A percentile compares a stretch with the other conserved stretches of the same genome.
Evolutionary conservation across 495 filamentous ascomycete species (phyloP).

Genomic region (Friedmanniomyces endolithicus): DNA sequence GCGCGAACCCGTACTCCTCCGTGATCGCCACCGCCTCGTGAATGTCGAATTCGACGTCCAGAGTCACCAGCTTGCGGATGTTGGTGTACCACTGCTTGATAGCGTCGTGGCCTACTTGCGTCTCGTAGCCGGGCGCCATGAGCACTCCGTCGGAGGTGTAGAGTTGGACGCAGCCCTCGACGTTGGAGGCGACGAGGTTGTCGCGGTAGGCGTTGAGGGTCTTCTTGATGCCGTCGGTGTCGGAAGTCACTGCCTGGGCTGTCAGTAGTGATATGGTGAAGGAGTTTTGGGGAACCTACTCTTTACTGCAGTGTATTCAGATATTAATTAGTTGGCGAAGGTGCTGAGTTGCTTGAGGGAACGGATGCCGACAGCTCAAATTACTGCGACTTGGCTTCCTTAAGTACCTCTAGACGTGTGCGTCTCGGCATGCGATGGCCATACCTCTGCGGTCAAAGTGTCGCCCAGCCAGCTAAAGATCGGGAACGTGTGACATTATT

Average conservation of each 20-base stretch:
- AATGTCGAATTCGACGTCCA: slow-evolving; percentile 11
- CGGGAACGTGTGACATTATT: too few species aligned
- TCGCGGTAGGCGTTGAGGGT: slow-evolving; percentile 11
- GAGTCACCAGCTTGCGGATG: slow-evolving; percentile 6
- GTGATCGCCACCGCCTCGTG: slow-evolving; percentile 4
- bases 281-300: too few species aligned
- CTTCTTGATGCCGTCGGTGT: neutral
- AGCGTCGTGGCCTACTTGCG: slow-evolving; percentile 4
- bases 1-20: slow-evolving; percentile 14
- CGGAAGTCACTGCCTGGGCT: neutral
- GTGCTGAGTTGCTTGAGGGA: too few species aligned
- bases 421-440: too few species aligned
- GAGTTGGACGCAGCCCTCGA: slow-evolving; percentile 1
- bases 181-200: neutral
- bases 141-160: slow-evolving; percentile 13
- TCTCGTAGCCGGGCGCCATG: slow-evolving; percentile 10
- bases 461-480: too few species aligned
- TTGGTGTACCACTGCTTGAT: slow-evolving; percentile 10
- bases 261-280: neutral
- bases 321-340: too few species aligned
- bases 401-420: too few species aligned
- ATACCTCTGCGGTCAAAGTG: too few species aligned
- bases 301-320: too few species aligned
- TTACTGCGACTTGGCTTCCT: too few species aligned
- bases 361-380: too few species aligned